Evolutionary conservation across 768 basidiomycete genomes (phyloP).

Genomic region (Leccinum pellstonianum): DNA sequence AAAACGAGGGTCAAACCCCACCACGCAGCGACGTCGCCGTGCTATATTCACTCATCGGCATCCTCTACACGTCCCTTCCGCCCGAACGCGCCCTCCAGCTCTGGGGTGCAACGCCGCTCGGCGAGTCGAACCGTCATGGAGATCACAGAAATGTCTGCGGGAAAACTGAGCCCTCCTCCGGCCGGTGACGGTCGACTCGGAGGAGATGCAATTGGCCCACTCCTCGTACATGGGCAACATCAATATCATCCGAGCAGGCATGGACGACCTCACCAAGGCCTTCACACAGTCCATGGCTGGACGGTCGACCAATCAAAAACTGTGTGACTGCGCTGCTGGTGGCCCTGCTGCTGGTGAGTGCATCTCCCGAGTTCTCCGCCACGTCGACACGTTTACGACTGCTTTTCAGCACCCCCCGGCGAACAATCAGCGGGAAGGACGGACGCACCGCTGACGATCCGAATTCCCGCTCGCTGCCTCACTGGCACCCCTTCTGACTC

Average conservation of each 20-base stretch:
- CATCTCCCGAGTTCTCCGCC: background rate
- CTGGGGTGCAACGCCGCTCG: too few relatives aligned
- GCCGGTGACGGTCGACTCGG: background rate
- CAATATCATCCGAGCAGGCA: background rate
- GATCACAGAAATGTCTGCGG: too few relatives aligned
- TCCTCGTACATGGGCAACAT: background rate
- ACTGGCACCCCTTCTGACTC: background rate
- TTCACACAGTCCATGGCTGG: background rate
- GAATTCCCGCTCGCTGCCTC: background rate
- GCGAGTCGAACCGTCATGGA: too few relatives aligned
- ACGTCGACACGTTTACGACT: background rate
- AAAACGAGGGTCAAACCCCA: too few relatives aligned
- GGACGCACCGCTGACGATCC: background rate
- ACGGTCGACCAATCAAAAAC: background rate
- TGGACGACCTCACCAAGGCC: background rate
- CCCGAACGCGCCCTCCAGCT: too few relatives aligned
- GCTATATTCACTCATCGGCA: too few relatives aligned
- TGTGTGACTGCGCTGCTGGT: too few relatives aligned
- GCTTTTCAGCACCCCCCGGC: background rate
- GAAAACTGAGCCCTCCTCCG: background rate
- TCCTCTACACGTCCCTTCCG: too few relatives aligned
- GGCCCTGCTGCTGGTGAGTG: background rate
- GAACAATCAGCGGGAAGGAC: background rate
- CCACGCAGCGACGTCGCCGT: too few relatives aligned
- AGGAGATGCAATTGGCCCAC: background rate